Evolutionary conservation across 2,329 filamentous ascomycete genomes (phyloP), one percentile per base, ranked within the genome.

Genomic region (Plectosphaerella plurivora): DNA sequence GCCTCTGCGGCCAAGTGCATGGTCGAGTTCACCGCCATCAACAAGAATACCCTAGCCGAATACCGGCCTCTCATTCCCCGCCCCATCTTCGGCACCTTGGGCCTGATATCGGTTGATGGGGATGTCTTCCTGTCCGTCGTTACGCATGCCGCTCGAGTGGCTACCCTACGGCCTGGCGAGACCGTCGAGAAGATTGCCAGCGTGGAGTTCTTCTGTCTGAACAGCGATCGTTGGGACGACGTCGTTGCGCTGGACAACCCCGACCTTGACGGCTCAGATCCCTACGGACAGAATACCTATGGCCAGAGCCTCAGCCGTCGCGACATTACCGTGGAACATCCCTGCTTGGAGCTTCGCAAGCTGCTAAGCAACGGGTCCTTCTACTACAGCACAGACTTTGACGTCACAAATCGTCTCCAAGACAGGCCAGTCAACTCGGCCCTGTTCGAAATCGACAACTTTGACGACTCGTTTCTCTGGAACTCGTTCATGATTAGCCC

Each of bases 401-500:
- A 99, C 66, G 76, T 99, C 47, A 99, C 94, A 4, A 92, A 96
- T 69, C 83, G 94, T 60, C 73, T 97, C 57, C 94, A 99, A 69
- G 88, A 97, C 65, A 85, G 93, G 61, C 84, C 87, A 14, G 83
- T 87, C 52, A 90, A 93, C 65, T 83, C 83, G 18, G 80, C 85
- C 45, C 85, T 88, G 1, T 92, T 97, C 57, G 89, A 96, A 57
- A 91, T 97, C 55, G 91, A 96, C 65, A 94, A 90, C 63, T 85
- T 97, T 56, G 91, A 99, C 68, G 88, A 91, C 63, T 88, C 89
- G 1, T 97, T 96, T 65, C 73, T 99, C 16, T 99, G 94, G 94
- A 99, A 99, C 65, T 95, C 91, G 4, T 97, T 95, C 71, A 97
- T 99, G 91, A 96, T 99, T 62, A 87, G 88, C 58, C 92, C 94